A percentile compares a stretch with the other conserved stretches of the same genome.
Evolutionary conservation across 345 rosid genomes (phyloP).

Genomic region (Salix koriyanagi): DNA sequence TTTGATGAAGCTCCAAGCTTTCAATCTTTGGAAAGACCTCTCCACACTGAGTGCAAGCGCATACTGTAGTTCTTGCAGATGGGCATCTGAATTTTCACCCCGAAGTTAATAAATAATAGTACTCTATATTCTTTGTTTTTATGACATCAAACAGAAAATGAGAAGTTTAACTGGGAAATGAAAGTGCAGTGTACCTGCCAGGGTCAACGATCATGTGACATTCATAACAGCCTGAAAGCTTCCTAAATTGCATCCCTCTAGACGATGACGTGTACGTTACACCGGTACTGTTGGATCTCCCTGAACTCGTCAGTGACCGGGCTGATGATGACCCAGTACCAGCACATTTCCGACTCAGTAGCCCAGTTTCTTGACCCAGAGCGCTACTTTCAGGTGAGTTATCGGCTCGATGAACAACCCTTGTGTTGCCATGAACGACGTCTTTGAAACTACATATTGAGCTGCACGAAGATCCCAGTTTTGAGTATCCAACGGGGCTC

Average conservation of each 20-base stretch:
- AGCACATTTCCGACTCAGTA: slow-evolving; percentile 45
- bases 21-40: slow-evolving; percentile 90
- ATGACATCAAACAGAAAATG: neutral
- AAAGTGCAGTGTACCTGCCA: slow-evolving; percentile 47
- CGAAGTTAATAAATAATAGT: neutral
- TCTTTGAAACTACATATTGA: slow-evolving; percentile 83
- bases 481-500: slow-evolving; percentile 31
- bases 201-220: slow-evolving; percentile 94
- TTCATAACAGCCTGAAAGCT: slow-evolving; percentile 95
- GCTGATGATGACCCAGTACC: slow-evolving; percentile 35
- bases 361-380: slow-evolving; percentile 56
- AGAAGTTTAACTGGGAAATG: neutral
- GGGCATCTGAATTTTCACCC: slow-evolving; percentile 51
- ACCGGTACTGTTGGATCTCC: slow-evolving; percentile 43
- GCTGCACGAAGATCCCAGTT: slow-evolving; percentile 73
- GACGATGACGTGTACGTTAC: slow-evolving; percentile 43
- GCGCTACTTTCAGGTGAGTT: slow-evolving; percentile 82
- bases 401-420: slow-evolving; percentile 89
- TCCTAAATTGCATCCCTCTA: slow-evolving; percentile 87
- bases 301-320: slow-evolving; percentile 48
- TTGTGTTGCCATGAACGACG: slow-evolving; percentile 86
- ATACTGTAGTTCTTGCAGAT: slow-evolving; percentile 57
- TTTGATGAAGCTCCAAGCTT: slow-evolving; percentile 95
- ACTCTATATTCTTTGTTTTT: neutral
- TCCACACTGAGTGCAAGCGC: slow-evolving; percentile 83